Conservation (phyloP, 179 eudicot species). For the Drosera spatulata region DNA sequence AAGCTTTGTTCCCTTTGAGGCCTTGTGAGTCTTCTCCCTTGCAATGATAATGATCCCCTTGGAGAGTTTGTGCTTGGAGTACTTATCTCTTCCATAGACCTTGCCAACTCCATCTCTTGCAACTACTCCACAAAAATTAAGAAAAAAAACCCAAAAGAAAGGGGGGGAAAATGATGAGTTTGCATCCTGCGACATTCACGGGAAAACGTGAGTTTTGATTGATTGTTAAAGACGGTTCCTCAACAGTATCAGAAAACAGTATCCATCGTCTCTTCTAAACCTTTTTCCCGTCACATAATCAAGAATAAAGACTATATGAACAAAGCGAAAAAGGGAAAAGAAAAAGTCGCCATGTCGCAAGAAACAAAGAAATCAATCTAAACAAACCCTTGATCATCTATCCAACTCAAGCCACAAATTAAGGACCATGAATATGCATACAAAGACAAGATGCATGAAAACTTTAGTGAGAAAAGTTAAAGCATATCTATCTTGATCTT, state of each 20-base stretch:
- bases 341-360: conserved; percentile 11
- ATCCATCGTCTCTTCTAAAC: conserved; percentile 14
- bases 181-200: not conserved
- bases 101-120: conserved; percentile 5
- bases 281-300: conserved; percentile 20
- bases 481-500: too few relatives aligned
- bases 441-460: too few relatives aligned
- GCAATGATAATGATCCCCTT: conserved; percentile 13
- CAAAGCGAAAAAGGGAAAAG: conserved; percentile 7
- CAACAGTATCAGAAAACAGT: not conserved
- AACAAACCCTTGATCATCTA: too few relatives aligned
- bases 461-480: too few relatives aligned
- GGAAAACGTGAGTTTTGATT: conserved; percentile 1
- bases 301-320: conserved; percentile 16
- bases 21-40: conserved; percentile 34
- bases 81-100: not conserved
- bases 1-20: conserved; percentile 54
- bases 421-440: too few relatives aligned
- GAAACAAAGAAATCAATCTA: conserved; percentile 23
- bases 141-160: conserved; percentile 7
- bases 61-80: conserved; percentile 5
- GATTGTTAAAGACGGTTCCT: conserved; percentile 16
- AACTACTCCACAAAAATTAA: conserved; percentile 9
- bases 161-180: not conserved
- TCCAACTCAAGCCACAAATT: too few relatives aligned